phyloP scores from a whole-genome alignment of 805 yeast species.

The Blastobotrys muscicola region DNA sequence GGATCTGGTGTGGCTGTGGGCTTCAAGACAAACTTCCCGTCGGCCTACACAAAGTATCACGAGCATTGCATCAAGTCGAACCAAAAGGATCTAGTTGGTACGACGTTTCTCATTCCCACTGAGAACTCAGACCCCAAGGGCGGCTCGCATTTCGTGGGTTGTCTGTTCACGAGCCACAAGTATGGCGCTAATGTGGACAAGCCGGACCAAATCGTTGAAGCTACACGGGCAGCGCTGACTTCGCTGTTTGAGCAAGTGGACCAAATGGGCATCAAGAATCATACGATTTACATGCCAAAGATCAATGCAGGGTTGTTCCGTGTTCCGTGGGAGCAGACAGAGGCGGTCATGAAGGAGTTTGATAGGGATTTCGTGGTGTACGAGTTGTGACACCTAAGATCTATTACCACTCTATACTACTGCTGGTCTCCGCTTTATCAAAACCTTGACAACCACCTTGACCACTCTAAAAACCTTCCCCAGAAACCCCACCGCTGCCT shows the following conservation, averaged over 20 bases:
- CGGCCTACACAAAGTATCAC: slow-evolving; percentile 42
- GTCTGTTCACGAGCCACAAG: slow-evolving; percentile 61
- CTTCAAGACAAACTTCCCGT: slow-evolving; percentile 46
- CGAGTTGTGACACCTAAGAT: slow-evolving; percentile 28
- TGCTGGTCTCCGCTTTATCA: background rate
- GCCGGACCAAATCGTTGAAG: slow-evolving; percentile 37
- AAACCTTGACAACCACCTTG: too few species aligned
- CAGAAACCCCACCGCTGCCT: too few species aligned
- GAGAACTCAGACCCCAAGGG: slow-evolving; percentile 25
- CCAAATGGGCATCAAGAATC: background rate
- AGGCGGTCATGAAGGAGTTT: slow-evolving; percentile 34
- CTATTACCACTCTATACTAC: background rate
- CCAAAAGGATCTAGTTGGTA: slow-evolving; percentile 41
- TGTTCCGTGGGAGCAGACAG: slow-evolving; percentile 73
- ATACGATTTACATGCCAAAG: slow-evolving; percentile 53
- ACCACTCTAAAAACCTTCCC: too few species aligned
- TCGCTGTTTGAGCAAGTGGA: slow-evolving; percentile 37
- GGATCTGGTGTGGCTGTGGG: slow-evolving; percentile 74
- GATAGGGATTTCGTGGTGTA: slow-evolving; percentile 38
- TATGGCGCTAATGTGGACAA: slow-evolving; percentile 37
- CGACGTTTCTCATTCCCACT: slow-evolving; percentile 37
- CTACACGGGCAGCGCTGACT: slow-evolving; percentile 42
- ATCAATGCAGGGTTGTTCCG: slow-evolving; percentile 74
- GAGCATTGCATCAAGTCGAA: slow-evolving; percentile 31
- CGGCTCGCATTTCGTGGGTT: slow-evolving; percentile 37